A percentile compares a stretch with the other conserved stretches of the same genome.
Conservation (phyloP, 2,329 filamentous ascomycete species). For the Fusarium illudens region DNA sequence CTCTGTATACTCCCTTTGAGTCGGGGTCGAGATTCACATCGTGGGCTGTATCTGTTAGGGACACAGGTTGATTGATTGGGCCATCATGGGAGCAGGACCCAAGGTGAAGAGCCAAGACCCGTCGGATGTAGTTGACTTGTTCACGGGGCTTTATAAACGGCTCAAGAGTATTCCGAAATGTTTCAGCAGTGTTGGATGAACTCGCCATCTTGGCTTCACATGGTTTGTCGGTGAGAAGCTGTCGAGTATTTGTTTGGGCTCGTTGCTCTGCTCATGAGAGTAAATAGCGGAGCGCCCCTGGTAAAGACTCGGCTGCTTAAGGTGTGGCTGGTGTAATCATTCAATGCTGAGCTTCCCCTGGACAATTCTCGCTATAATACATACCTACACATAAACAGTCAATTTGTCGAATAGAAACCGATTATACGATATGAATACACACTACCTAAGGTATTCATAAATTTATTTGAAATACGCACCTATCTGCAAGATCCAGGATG, state of each 20-base stretch:
- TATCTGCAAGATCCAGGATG: not conserved
- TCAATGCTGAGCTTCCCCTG: not conserved
- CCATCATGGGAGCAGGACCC: slow-evolving; percentile 56
- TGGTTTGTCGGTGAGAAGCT: slow-evolving; percentile 18
- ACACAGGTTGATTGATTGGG: slow-evolving; percentile 55
- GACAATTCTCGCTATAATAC: not conserved
- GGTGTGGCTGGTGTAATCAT: slow-evolving; percentile 25
- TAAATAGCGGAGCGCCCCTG: slow-evolving; percentile 24
- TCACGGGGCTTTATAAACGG: slow-evolving; percentile 66
- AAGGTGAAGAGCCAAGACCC: slow-evolving; percentile 63
- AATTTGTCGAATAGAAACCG: too few relatives aligned
- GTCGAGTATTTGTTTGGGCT: not conserved
- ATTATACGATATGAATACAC: too few relatives aligned
- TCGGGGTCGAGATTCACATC: slow-evolving; percentile 49
- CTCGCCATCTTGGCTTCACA: slow-evolving; percentile 42
- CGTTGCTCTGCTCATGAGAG: slow-evolving; percentile 20
- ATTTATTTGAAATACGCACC: not conserved
- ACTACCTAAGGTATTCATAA: too few relatives aligned
- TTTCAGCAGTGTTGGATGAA: slow-evolving; percentile 46
- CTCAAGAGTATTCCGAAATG: slow-evolving; percentile 55
- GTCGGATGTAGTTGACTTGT: slow-evolving; percentile 64
- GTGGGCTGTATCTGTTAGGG: slow-evolving; percentile 55
- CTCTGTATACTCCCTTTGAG: slow-evolving; percentile 58
- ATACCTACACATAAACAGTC: too few relatives aligned
- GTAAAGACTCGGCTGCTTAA: slow-evolving; percentile 13